phyloP scores from a whole-genome alignment of 805 yeast genomes.

The Phaffomyces antillensis region DNA sequence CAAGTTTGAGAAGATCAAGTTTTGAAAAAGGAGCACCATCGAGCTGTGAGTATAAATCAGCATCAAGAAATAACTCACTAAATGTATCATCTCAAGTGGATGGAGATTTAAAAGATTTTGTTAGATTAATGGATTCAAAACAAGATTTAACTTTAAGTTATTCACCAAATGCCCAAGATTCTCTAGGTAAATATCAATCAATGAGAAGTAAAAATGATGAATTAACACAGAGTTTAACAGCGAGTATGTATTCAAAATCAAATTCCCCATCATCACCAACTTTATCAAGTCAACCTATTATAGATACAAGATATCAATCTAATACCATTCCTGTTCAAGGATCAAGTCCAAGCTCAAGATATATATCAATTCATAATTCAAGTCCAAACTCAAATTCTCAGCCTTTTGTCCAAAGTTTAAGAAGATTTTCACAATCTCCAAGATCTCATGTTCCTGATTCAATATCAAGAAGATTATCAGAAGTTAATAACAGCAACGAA shows the following conservation, averaged over 20 bases:
- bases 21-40: constrained; percentile 22
- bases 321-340: neutral
- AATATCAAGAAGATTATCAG: constrained; percentile 26
- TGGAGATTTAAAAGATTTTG: constrained; percentile 64
- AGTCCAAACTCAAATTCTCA: constrained; percentile 1
- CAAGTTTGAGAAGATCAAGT: constrained; percentile 30
- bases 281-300: neutral
- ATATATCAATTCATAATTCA: neutral
- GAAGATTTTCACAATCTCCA: constrained; percentile 27
- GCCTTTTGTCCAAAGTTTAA: constrained; percentile 4
- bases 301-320: neutral
- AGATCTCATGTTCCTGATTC: constrained; percentile 24
- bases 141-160: constrained; percentile 37
- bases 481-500: constrained; percentile 18
- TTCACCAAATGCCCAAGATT: constrained; percentile 33
- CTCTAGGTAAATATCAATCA: constrained; percentile 43
- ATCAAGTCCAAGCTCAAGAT: neutral
- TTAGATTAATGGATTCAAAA: constrained; percentile 60
- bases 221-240: constrained; percentile 47
- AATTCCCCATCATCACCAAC: constrained; percentile 4
- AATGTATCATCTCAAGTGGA: constrained; percentile 24
- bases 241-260: constrained; percentile 34
- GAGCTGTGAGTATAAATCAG: constrained; percentile 21
- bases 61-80: neutral
- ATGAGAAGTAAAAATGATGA: constrained; percentile 48